phyloP scores from a whole-genome alignment of 176 grass and related monocot species.

The Carex scoparia region DNA sequence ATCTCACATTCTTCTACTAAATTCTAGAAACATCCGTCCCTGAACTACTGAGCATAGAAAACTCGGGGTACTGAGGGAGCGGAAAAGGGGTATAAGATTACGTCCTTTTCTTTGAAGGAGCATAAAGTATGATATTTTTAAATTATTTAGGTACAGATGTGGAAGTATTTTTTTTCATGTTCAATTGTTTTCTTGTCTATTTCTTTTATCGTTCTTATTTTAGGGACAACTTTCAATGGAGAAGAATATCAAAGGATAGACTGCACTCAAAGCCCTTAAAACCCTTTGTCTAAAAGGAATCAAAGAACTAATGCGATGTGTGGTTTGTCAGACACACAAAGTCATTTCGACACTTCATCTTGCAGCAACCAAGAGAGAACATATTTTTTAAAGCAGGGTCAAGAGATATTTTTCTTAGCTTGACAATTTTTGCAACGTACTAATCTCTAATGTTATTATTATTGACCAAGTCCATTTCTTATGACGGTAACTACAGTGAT shows the following conservation, averaged over 20 bases:
- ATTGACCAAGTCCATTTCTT: conserved; percentile 9
- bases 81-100: not conserved
- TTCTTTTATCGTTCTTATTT: not conserved
- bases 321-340: conserved; percentile 25
- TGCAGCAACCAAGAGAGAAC: conserved; percentile 12
- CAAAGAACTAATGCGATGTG: not conserved
- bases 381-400: conserved; percentile 32
- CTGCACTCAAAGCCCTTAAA: not conserved
- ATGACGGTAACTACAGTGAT: not conserved
- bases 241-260: conserved; percentile 22
- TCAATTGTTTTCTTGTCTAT: not conserved
- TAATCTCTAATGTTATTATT: not conserved
- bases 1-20: not conserved
- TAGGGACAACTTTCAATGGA: conserved; percentile 34
- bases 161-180: not conserved
- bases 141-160: not conserved
- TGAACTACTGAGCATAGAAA: not conserved
- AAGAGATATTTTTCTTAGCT: not conserved
- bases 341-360: conserved; percentile 39
- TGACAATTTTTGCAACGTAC: not conserved
- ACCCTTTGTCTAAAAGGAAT: conserved; percentile 16
- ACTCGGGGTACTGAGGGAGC: not conserved
- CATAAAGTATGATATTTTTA: not conserved
- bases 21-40: not conserved
- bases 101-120: not conserved